Evolutionary conservation across 2,329 filamentous ascomycete species (phyloP), one percentile per base, ranked within the genome.

Genomic region (Stemphylium beticola): DNA sequence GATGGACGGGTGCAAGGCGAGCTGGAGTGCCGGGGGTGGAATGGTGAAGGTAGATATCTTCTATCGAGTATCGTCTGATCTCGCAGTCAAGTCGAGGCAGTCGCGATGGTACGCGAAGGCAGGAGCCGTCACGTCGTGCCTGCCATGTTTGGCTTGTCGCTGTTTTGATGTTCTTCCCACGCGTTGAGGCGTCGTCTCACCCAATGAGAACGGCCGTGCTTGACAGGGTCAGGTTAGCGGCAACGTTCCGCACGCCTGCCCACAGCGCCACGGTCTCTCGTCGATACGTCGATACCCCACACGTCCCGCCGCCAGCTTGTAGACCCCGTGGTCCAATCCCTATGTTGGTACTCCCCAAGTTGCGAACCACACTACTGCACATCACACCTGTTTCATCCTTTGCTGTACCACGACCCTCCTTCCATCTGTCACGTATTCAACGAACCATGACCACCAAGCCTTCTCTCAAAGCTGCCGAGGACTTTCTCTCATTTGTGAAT

Each of bases 401-500:
- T 41, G 47, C 45, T 39, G 24, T 49, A 60, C 56, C 36, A 60
- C 58, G 9, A 46, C 38, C 36, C 53, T 50, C 47, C 56, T 61
- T 38, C 31, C n/a, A 22, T 33, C 46, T 61, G 46, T 60, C 59
- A 42, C 58, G 52, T 61, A 53, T 64, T 48, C 36, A 60, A 12
- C 58, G 59, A 50, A 67, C 64, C 57, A 76, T 76, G 74, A 56
- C 73, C 22, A 57, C 69, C 62, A 76, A 75, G 55, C 74, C 75
- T 11, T 77, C 78, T 1, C 70, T 79, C 52, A 67, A 77, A 57
- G 78, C 72, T 51, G 91, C 91, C 49, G 80, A 89, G 77, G 91
- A 96, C 81, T 96, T 97, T 76, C 79, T 96, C 72, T 89, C 91
- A 78, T 97, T 96, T 79, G 88, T 97, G 75, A 96, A 97, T 78